Conservation (phyloP, 495 filamentous ascomycete genomes). For the Neurospora sp. region DNA sequence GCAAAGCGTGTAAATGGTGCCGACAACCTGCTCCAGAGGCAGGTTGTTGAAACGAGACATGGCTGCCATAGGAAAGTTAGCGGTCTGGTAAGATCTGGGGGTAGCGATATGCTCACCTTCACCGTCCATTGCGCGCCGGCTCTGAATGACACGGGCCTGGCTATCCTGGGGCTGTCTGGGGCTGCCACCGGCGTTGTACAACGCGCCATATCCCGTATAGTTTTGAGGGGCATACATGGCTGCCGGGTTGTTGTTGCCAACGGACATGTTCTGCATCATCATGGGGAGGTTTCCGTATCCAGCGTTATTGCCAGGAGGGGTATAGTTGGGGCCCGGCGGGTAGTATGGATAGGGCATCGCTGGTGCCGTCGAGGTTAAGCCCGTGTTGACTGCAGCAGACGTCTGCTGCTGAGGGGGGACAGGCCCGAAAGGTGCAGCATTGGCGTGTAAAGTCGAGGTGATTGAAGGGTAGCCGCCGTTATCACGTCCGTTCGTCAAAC, state of each 20-base stretch:
- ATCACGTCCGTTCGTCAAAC: conserved; percentile 33
- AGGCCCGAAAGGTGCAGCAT: conserved; percentile 60
- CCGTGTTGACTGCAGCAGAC: conserved; percentile 21
- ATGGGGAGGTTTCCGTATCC: conserved; percentile 42
- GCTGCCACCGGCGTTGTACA: conserved; percentile 30
- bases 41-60: conserved; percentile 66
- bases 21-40: conserved; percentile 64
- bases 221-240: conserved; percentile 37
- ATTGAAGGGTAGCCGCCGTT: conserved; percentile 41
- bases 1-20: conserved; percentile 77
- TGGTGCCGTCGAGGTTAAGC: conserved; percentile 24
- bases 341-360: conserved; percentile 28
- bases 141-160: conserved; percentile 60
- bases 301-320: conserved; percentile 10
- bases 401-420: conserved; percentile 26
- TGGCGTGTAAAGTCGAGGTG: conserved; percentile 65
- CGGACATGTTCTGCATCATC: conserved; percentile 50
- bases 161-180: conserved; percentile 41
- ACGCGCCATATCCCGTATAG: conserved; percentile 33
- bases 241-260: conserved; percentile 31
- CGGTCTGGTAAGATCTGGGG: not conserved
- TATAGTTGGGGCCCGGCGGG: conserved; percentile 31
- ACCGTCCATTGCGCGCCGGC: conserved; percentile 53
- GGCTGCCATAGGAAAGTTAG: conserved; percentile 24
- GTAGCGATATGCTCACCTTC: conserved; percentile 38